Conservation (phyloP, 495 filamentous ascomycete species). For the Margaritispora aquatica region DNA sequence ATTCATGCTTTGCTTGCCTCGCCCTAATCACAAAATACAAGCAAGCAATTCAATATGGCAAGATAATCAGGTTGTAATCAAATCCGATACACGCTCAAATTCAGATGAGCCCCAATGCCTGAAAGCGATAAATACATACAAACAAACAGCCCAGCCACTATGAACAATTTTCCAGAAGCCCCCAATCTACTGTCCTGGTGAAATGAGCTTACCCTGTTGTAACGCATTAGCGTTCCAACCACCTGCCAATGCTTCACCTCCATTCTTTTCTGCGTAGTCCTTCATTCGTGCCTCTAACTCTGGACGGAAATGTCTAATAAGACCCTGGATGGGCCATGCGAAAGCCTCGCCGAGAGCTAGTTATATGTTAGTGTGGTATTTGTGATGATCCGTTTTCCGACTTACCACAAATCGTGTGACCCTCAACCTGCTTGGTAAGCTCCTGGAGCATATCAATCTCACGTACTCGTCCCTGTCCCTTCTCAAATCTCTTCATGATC, state of each 20-base stretch:
- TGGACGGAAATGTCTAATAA: constrained; percentile 95
- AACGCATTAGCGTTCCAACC: constrained; percentile 77
- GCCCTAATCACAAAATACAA: too few species aligned
- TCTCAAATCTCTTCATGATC: constrained; percentile 95
- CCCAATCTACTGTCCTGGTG: constrained; percentile 69
- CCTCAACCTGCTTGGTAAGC: constrained; percentile 98
- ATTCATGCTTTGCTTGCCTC: too few species aligned
- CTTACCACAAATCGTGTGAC: constrained; percentile 92
- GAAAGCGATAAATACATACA: constrained; percentile 23
- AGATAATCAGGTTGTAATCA: background rate
- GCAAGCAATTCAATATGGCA: too few species aligned
- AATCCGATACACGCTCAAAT: constrained; percentile 10
- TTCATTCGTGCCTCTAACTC: constrained; percentile 87
- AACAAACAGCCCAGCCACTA: constrained; percentile 6
- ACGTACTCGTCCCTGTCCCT: constrained; percentile 74
- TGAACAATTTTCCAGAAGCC: constrained; percentile 16
- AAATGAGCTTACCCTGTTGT: constrained; percentile 74
- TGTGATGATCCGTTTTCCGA: constrained; percentile 1
- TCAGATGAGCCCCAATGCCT: constrained; percentile 11
- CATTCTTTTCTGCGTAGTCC: constrained; percentile 61
- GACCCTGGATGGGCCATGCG: constrained; percentile 95
- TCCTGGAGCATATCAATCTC: constrained; percentile 99
- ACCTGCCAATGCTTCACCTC: constrained; percentile 70
- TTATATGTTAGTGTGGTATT: constrained; percentile 11
- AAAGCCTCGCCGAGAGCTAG: constrained; percentile 90